Evolutionary conservation across 306 rosid species (phyloP), one percentile per base, ranked within the genome.

Genomic region (Lotus japonicus): DNA sequence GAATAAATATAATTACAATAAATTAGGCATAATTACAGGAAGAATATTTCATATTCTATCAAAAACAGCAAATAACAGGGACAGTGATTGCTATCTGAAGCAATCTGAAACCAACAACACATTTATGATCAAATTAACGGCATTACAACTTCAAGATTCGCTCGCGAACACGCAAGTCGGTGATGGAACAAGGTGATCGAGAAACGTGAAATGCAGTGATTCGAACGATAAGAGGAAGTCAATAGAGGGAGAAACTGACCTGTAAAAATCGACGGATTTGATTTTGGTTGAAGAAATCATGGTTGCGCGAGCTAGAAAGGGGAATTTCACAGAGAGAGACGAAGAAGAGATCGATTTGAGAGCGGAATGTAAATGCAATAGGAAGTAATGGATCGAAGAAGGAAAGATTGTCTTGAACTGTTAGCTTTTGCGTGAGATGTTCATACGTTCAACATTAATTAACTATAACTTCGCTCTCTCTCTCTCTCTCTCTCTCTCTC

Each of bases 231-330:
- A 23, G 35, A 13, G 2, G 2, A 11, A n/a, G 11, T 5, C 57
- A n/a, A 45, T 58, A 68, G 28, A 73, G 23, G 11, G 80, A 73
- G 84, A 88, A 76, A 80, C 72, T 60, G 35, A 94, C 99, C 99
- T 87, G 89, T 94, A 94, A 71, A 94, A 94, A 79, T 94, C 99
- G 56, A 94, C 95, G 70, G 99, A 88, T 74, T 90, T 94, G 92
- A 94, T 21, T 86, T 83, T 94, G 83, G 85, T 74, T 35, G 95
- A 1, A 11, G 95, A 76, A 75, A 87, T 48, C 99, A 94, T 94
- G 92, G 73, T 21, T 56, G 80, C 36, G 36, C n/a, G n/a, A n/a
- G 7, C 68, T 54, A 51, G 31, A 69, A 72, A 71, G 12, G 28
- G 56, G 41, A 46, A 66, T 35, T 45, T 71, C 17, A 42, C 8